Evolutionary conservation across 331 rosid genomes (phyloP), one percentile per base, ranked within the genome.

Genomic region (Malus hybrid): DNA sequence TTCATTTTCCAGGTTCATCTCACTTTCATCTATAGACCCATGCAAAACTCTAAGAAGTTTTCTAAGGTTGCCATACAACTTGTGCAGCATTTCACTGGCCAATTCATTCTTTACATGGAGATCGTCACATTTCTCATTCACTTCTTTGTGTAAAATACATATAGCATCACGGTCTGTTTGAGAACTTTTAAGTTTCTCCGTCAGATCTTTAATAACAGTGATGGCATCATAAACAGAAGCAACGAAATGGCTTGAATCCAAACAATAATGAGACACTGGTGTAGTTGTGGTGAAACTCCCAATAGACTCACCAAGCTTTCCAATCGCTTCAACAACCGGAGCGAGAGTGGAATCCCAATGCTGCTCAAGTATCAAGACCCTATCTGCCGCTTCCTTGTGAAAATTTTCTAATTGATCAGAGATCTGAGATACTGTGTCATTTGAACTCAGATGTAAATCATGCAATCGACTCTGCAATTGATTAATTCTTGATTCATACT

Each of bases 51-150:
- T 79, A 33, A 84, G 77, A 76, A 92, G 92, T 65, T 87, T 87
- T 56, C 75, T 73, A 67, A 92, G 84, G 84, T 83, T 86, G 71
- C 73, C 62, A 67, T 89, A 86, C 79, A 90, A 71, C 56, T 78
- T 82, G 59, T 73, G 86, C 83, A 95, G 77, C 74, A 78, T 72
- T 76, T 82, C 75, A 73, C 75, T 65, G 42, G 91, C 87, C 75
- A 89, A 44, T 74, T 92, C 93, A 78, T 88, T 90, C 83, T 84
- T 87, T 76, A 81, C 83, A 67, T 74, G 90, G 80, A 95, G 75
- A 78, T 88, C 88, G 55, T 82, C 91, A 77, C 78, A 88, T 73
- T 86, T 86, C 48, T 73, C 73, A 71, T 76, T 88, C 72, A 80
- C 76, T 80, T 90, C 96, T 80, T 84, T 86, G 84, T 74, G 80